These are phyloP conservation scores for Neopestalotiopsis sp. DNA, from an alignment of 2,329 filamentous ascomycete genomes.

Conservation along the genomic window DNA sequence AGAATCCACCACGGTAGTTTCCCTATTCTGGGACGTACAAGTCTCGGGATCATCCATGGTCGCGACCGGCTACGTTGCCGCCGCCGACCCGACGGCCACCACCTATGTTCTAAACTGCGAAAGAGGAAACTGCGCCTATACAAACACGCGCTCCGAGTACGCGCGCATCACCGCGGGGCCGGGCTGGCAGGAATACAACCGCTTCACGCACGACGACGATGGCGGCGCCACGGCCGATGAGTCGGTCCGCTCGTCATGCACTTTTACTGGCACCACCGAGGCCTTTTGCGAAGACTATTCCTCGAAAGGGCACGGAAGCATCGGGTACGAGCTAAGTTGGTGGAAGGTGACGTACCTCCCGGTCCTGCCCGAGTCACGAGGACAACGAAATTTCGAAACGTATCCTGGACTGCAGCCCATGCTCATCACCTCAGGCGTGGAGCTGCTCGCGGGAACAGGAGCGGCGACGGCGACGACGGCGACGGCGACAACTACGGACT, in stretches of 20 bases:
- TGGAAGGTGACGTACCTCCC: slow-evolving; percentile 1
- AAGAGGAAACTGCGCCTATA: neutral
- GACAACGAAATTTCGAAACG: neutral
- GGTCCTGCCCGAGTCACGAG: neutral
- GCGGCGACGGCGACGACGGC: neutral
- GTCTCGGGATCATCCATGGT: neutral
- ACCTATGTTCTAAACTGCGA: slow-evolving; percentile 12
- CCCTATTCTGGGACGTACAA: neutral
- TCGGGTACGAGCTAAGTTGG: neutral
- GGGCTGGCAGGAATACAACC: neutral
- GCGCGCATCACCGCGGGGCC: slow-evolving; percentile 10
- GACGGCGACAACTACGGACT: neutral
- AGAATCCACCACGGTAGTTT: slow-evolving; percentile 11
- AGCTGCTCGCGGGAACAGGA: slow-evolving; percentile 1
- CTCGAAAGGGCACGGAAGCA: neutral
- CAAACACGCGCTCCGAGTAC: slow-evolving; percentile 11
- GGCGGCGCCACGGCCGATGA: neutral
- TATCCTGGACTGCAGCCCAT: slow-evolving; percentile 11
- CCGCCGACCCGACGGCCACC: slow-evolving; percentile 9
- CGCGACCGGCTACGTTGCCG: slow-evolving; percentile 14
- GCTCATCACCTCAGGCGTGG: slow-evolving; percentile 14
- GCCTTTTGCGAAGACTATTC: slow-evolving; percentile 1
- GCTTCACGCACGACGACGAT: neutral
- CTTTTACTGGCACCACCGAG: slow-evolving; percentile 1
- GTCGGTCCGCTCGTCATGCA: neutral